phyloP scores from a whole-genome alignment of 768 basidiomycete genomes.

The Boletales sp. region DNA sequence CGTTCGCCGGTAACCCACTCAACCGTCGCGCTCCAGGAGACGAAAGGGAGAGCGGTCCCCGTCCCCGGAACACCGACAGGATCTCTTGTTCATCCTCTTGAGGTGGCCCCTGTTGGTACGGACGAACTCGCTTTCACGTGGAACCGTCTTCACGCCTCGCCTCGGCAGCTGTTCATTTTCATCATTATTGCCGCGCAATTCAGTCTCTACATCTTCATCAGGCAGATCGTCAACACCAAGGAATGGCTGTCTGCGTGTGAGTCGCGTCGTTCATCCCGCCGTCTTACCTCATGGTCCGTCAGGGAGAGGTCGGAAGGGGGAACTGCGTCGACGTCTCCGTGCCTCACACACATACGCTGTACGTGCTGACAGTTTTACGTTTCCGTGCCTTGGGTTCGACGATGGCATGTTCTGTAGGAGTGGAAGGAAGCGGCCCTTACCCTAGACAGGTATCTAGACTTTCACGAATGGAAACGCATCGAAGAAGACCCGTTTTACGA shows the following conservation, averaged over 20 bases:
- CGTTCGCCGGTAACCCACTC: not conserved
- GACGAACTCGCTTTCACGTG: not conserved
- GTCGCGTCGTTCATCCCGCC: slow-evolving; percentile 7
- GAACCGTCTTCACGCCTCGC: slow-evolving; percentile 4
- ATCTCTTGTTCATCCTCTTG: slow-evolving; percentile 72
- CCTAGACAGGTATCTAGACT: slow-evolving; percentile 79
- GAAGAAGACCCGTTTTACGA: slow-evolving; percentile 93
- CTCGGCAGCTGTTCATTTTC: slow-evolving; percentile 72
- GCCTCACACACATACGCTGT: slow-evolving; percentile 74
- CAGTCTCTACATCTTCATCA: slow-evolving; percentile 77
- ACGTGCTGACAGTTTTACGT: slow-evolving; percentile 6
- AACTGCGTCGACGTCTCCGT: slow-evolving; percentile 70
- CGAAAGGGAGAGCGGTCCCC: slow-evolving; percentile 31
- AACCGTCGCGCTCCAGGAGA: slow-evolving; percentile 26
- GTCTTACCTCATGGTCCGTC: not conserved
- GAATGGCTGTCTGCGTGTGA: slow-evolving; percentile 90
- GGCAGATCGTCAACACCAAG: slow-evolving; percentile 92
- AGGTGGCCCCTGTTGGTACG: slow-evolving; percentile 85
- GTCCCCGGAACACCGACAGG: slow-evolving; percentile 50
- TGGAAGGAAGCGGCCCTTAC: slow-evolving; percentile 82
- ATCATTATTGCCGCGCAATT: slow-evolving; percentile 83
- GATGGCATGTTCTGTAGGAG: slow-evolving; percentile 42
- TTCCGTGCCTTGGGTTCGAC: not conserved
- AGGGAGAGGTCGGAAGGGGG: slow-evolving; percentile 87
- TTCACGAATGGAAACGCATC: slow-evolving; percentile 85